Percentiles rank a stretch among this genome's conserved stretches.
Conservation (phyloP, 371 early-diverging fungal species). For the Mucor piriformis region DNA sequence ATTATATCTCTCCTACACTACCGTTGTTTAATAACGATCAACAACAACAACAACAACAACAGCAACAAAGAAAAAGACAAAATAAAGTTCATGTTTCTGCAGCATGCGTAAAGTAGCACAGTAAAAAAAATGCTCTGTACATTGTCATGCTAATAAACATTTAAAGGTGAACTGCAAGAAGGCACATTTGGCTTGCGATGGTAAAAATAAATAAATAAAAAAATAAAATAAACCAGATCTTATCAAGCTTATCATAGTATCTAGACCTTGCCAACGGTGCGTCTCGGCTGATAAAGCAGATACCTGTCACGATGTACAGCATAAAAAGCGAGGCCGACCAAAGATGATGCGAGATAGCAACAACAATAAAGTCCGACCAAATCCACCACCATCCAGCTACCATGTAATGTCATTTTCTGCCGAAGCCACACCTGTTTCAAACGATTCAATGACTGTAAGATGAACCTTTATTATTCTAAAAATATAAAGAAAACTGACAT, state of each 20-base stretch:
- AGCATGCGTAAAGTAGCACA: slow-evolving; percentile 17
- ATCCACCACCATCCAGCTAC: neutral
- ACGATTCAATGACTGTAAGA: slow-evolving; percentile 8
- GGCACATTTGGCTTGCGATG: slow-evolving; percentile 33
- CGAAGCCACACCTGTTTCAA: neutral
- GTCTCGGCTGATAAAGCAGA: slow-evolving; percentile 23
- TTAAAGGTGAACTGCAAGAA: slow-evolving; percentile 28
- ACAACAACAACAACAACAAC: slow-evolving; percentile 4
- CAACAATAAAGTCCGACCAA: slow-evolving; percentile 12
- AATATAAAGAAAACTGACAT: neutral
- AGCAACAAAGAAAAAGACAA: slow-evolving; percentile 5
- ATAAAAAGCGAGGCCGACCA: slow-evolving; percentile 33
- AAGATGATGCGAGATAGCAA: slow-evolving; percentile 20
- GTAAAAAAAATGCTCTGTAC: neutral
- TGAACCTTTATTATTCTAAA: neutral
- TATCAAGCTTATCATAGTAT: slow-evolving; percentile 12
- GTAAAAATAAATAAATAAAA: slow-evolving; percentile 4
- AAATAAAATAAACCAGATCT: neutral
- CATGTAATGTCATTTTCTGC: neutral
- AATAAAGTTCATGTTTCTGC: slow-evolving; percentile 23
- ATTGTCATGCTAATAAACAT: neutral
- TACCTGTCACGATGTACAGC: slow-evolving; percentile 24
- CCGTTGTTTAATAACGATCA: neutral
- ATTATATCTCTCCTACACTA: neutral
- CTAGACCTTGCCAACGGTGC: slow-evolving; percentile 31